These are phyloP conservation scores for Madurella mycetomatis DNA, from an alignment of 2,329 filamentous ascomycete genomes.

Conservation along the genomic window DNA sequence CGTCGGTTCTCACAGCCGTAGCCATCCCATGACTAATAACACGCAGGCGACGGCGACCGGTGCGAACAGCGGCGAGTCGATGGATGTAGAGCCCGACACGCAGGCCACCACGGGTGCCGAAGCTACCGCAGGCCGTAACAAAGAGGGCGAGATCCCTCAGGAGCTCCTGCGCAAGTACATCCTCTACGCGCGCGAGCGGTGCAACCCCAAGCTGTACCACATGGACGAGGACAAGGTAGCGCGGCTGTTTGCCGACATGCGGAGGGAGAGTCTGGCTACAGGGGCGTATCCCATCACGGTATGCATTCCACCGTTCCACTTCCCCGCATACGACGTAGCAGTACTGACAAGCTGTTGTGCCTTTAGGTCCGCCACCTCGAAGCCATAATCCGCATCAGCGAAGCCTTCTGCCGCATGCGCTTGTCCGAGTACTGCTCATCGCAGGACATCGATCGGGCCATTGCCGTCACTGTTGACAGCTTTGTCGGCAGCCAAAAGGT, in stretches of 20 bases:
- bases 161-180: slow-evolving; percentile 94
- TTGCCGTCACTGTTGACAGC: slow-evolving; percentile 91
- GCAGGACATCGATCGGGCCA: slow-evolving; percentile 92
- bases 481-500: slow-evolving; percentile 97
- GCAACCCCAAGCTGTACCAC: slow-evolving; percentile 87
- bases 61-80: slow-evolving; percentile 43
- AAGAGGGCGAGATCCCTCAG: slow-evolving; percentile 75
- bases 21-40: slow-evolving; percentile 55
- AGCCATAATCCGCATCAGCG: slow-evolving; percentile 92
- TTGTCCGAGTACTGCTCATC: slow-evolving; percentile 91
- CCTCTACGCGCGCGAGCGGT: slow-evolving; percentile 85
- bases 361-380: slow-evolving; percentile 87
- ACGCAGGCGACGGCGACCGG: slow-evolving; percentile 37
- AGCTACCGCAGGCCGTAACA: slow-evolving; percentile 26
- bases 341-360: not conserved
- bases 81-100: slow-evolving; percentile 60
- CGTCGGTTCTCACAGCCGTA: slow-evolving; percentile 86
- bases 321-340: not conserved
- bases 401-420: slow-evolving; percentile 95
- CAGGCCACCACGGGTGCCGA: slow-evolving; percentile 30
- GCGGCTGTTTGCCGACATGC: slow-evolving; percentile 91
- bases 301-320: slow-evolving; percentile 41
- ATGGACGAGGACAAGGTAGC: slow-evolving; percentile 98
- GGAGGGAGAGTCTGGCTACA: slow-evolving; percentile 84
- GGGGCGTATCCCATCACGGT: slow-evolving; percentile 98